phyloP scores from a whole-genome alignment of 2,329 filamentous ascomycete species.

The Teratosphaeria viscida region DNA sequence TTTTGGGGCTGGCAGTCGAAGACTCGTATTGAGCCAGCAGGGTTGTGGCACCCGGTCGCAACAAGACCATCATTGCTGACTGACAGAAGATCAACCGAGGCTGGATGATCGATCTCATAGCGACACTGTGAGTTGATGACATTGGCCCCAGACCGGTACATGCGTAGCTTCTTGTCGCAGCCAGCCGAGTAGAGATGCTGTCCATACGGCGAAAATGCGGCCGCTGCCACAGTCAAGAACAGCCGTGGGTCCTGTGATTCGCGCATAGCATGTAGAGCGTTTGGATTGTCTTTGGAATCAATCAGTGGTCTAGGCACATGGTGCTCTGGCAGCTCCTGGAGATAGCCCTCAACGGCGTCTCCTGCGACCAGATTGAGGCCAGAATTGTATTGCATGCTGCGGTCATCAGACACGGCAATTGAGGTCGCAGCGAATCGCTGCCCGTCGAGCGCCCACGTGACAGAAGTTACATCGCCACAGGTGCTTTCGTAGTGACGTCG shows the following conservation, averaged over 20 bases:
- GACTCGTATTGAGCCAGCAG: slow-evolving; percentile 12
- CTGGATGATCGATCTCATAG: slow-evolving; percentile 32
- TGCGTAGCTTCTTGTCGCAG: slow-evolving; percentile 41
- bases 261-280: slow-evolving; percentile 36
- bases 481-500: slow-evolving; percentile 45
- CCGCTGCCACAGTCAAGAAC: slow-evolving; percentile 46
- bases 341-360: slow-evolving; percentile 28
- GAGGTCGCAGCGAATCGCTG: slow-evolving; percentile 47
- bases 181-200: slow-evolving; percentile 33
- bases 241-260: slow-evolving; percentile 41
- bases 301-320: slow-evolving; percentile 32
- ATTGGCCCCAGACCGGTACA: slow-evolving; percentile 22
- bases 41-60: slow-evolving; percentile 38
- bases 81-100: slow-evolving; percentile 42
- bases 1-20: slow-evolving; percentile 5
- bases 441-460: slow-evolving; percentile 48
- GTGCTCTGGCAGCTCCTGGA: slow-evolving; percentile 47
- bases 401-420: slow-evolving; percentile 43
- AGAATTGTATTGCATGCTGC: slow-evolving; percentile 51
- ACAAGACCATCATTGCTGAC: slow-evolving; percentile 30
- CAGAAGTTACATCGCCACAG: slow-evolving; percentile 46
- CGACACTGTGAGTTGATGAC: slow-evolving; percentile 2
- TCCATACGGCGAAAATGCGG: slow-evolving; percentile 39
- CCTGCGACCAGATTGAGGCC: slow-evolving; percentile 48
- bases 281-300: slow-evolving; percentile 27